phyloP scores from a whole-genome alignment of 1,284 basidiomycete species.

The Stereum hirsutum region DNA sequence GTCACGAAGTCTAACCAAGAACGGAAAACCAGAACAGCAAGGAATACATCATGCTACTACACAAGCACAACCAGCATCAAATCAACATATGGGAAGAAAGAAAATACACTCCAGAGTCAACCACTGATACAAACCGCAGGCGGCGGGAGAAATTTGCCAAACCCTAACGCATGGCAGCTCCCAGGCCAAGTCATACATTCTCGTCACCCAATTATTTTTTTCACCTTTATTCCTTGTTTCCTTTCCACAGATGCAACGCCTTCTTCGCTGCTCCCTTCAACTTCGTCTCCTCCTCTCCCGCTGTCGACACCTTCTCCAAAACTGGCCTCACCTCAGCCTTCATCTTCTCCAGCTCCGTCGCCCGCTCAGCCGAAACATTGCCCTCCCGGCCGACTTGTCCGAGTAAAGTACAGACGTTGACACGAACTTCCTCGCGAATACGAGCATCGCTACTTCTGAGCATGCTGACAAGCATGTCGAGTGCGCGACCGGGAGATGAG shows the following conservation, averaged over 20 bases:
- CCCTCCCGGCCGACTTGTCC: slow-evolving; percentile 48
- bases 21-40: no score
- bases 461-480: slow-evolving; percentile 57
- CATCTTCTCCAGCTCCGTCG: slow-evolving; percentile 32
- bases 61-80: no score
- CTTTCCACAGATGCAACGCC: slow-evolving; percentile 11
- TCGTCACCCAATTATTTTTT: no score
- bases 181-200: no score
- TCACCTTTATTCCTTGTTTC: no score
- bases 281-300: slow-evolving; percentile 9
- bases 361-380: slow-evolving; percentile 25
- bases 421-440: slow-evolving; percentile 60
- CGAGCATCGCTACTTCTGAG: slow-evolving; percentile 38
- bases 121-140: no score
- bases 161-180: no score
- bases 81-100: no score
- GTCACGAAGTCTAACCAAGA: no score
- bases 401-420: slow-evolving; percentile 65
- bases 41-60: no score
- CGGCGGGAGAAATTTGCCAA: no score
- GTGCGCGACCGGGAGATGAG: slow-evolving; percentile 36
- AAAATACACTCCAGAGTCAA: no score
- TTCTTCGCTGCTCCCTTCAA: slow-evolving; percentile 11
- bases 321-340: slow-evolving; percentile 40
- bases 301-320: slow-evolving; percentile 28